These are phyloP conservation scores for Astrephomene gubernaculifera DNA, from an alignment of 139 green algal genomes.

Conservation along the genomic window DNA sequence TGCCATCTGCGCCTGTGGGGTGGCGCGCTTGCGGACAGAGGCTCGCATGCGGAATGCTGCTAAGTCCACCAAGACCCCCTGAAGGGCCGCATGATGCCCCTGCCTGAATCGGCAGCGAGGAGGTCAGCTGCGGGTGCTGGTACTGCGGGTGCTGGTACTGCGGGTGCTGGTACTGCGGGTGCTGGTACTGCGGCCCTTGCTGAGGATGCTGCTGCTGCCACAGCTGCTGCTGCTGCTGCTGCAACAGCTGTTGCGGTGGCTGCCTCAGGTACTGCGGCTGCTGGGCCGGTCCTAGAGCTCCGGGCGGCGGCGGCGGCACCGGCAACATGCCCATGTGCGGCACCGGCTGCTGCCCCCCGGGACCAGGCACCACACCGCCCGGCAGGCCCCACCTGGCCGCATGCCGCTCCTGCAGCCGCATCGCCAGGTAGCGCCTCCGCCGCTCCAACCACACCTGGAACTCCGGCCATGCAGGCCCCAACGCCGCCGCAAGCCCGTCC, in stretches of 20 bases:
- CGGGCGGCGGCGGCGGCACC: not conserved
- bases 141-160: no score
- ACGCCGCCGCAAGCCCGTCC: not conserved
- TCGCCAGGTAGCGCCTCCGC: not conserved
- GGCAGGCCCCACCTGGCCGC: no score
- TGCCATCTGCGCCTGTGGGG: no score
- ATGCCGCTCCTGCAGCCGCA: not conserved
- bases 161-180: no score
- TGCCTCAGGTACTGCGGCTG: not conserved
- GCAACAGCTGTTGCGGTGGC: not conserved
- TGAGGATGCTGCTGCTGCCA: not conserved
- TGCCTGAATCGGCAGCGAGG: no score
- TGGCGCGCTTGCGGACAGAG: not conserved
- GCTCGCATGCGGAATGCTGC: not conserved
- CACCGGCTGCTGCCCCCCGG: not conserved
- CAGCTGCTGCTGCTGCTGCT: not conserved
- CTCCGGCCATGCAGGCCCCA: not conserved
- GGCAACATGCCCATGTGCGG: not conserved
- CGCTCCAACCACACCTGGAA: conserved; percentile 33
- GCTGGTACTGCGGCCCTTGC: no score
- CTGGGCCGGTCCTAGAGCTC: no score
- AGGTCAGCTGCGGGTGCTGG: no score
- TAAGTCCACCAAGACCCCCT: not conserved
- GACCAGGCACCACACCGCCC: no score
- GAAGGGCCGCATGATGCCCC: not conserved